Evolutionary conservation across 129 eudicot genomes (phyloP), one percentile per base, ranked within the genome.

Genomic region (Artemisia annua): DNA sequence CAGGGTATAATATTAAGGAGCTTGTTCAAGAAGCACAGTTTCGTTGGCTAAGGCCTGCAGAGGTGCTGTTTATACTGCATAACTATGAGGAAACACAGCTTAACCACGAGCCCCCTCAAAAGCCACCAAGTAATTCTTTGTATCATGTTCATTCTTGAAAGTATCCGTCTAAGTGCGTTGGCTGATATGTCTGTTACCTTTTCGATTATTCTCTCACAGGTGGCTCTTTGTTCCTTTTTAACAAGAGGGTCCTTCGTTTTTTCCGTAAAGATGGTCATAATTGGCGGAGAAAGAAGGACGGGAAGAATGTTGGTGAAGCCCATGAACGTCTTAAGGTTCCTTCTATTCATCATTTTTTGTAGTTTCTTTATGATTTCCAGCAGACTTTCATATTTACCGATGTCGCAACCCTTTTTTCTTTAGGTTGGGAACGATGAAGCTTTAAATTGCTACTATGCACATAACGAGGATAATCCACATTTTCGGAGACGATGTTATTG

Each of bases 401-500:
- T 50, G 13, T 50, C 0, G 5, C 13, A 11, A 50, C n/a, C 13
- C n/a, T 12, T 50, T 50, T 50, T 50, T 1, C 0, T 54, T 56
- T 76, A 90, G 97, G 97, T 90, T 79, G 97, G 97, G 79, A 87
- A 79, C 76, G 87, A 60, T 75, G 95, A 88, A 84, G 89, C 89
- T 77, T 66, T 91, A 61, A 91, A 91, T 72, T 91, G 97, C 72
- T 91, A 91, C 55, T 88, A 91, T 80, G 97, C 97, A 17, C 95
- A 88, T 71, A 95, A 91, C 61, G 91, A 82, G 62, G 63, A 65
- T 11, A 86, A 83, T 78, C 84, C 89, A 12, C 80, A 66, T 78
- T 91, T 91, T 69, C 97, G 84, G 78, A 85, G 97, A 52, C 97
- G 97, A 55, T 83, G 95, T 83, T 91, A 83, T 76, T 91, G 97